Base-by-base conservation (phyloP, 2,329 filamentous ascomycete species). In the Talaromyces verruculosus region DNA sequence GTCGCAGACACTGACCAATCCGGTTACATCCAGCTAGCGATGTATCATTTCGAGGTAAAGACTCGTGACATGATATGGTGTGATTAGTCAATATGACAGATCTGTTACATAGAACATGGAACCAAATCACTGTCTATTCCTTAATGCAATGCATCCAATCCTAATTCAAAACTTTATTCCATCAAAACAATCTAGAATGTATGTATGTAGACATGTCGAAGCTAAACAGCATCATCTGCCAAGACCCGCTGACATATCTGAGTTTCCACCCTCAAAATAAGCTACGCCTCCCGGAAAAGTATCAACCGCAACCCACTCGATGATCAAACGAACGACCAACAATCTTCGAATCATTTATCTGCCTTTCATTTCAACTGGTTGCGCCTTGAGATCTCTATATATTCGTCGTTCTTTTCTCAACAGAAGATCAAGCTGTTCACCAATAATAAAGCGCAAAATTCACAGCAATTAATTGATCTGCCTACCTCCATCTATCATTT, bases 231-330 rank as follows among this genome's bases (percentile, higher is more conserved):
- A n/a, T 57, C 33, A 57, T 57, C 53, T 5, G 53, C 53, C 53
- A 57, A 57, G 53, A 57, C 33, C 53, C n/a, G 53, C 53, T 57
- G 53, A 57, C 51, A 57, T 55, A 55, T 57, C 33, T 37, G 13
- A 51, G 22, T 49, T 30, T 51, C 47, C 47, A 8, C 25, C 25
- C n/a, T 37, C 30, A 22, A 57, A 37, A 37, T 39, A 57, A 57
- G 53, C 53, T 39, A 8, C 53, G 53, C 33, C 53, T 37, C 28
- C 53, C 53, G 53, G 19, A 25, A 35, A 57, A 57, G 10, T 8
- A 11, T n/a, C 33, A 55, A 35, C 30, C 49, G 28, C 49, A 53
- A 33, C 25, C 47, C 25, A 30, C 49, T 53, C 49, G 49, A 33
- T 15, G 11, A 11, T 33, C 28, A n/a, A 33, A n/a, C 7, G 19